Percentiles rank a stretch among this genome's conserved stretches.
phyloP scores from a whole-genome alignment of 305 asterid species.

The Coffea humblotiana region DNA sequence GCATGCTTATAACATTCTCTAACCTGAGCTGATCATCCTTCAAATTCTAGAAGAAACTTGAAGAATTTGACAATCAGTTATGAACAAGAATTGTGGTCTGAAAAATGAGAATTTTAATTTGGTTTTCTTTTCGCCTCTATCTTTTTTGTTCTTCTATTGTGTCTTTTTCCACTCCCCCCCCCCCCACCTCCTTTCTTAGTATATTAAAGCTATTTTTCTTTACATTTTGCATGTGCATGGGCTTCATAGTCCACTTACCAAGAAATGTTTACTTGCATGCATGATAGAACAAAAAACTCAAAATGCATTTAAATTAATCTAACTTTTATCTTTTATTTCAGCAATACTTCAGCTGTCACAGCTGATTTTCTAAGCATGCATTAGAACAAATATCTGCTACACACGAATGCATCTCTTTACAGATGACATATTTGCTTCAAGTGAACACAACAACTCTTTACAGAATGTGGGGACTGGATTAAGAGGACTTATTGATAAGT shows the following conservation, averaged over 20 bases:
- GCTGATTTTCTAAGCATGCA: neutral
- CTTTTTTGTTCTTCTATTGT: neutral
- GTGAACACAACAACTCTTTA: neutral
- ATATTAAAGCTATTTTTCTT: neutral
- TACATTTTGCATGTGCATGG: conserved; percentile 8
- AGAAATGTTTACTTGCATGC: conserved; percentile 17
- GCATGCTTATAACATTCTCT: neutral
- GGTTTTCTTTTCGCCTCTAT: neutral
- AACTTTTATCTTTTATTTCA: conserved; percentile 8
- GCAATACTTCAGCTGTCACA: conserved; percentile 9
- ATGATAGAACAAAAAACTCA: neutral
- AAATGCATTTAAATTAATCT: neutral
- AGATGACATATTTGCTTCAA: neutral
- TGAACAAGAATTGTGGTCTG: neutral
- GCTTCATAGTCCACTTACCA: neutral
- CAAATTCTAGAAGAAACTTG: neutral
- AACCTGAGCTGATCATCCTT: neutral
- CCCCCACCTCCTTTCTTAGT: neutral
- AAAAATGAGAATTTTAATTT: neutral
- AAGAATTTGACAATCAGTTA: neutral
- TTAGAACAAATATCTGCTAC: neutral
- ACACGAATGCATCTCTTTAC: neutral
- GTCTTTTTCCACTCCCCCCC: too few species aligned
- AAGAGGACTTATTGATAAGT: neutral
- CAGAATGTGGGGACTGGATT: neutral